Conservation (phyloP, 208 protist genomes). For the Crithidia fasciculata region DNA sequence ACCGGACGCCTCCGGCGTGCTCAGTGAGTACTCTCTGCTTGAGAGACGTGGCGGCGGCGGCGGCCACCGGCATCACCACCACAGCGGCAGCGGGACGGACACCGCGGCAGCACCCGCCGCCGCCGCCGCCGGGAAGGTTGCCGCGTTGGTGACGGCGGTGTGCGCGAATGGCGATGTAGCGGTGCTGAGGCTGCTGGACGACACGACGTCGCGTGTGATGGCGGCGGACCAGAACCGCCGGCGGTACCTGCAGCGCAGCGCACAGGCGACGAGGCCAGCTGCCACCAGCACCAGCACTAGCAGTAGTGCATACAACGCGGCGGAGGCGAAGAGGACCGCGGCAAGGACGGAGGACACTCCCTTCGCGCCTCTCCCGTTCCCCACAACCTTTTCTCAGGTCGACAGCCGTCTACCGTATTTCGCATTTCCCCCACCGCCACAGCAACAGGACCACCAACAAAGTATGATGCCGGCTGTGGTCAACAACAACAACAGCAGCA, state of each 20-base stretch:
- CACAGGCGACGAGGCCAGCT: neutral
- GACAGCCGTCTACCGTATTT: neutral
- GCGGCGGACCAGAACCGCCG: slow-evolving; percentile 23
- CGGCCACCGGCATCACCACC: too few relatives aligned
- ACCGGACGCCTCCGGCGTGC: neutral
- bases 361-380: neutral
- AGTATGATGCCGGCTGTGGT: too few relatives aligned
- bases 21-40: neutral
- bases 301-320: neutral
- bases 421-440: neutral
- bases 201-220: slow-evolving; percentile 29
- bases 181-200: slow-evolving; percentile 25
- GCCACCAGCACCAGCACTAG: slow-evolving; percentile 5
- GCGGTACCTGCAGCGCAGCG: slow-evolving; percentile 4
- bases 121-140: too few relatives aligned
- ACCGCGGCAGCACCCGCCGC: too few relatives aligned
- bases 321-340: neutral
- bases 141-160: slow-evolving; percentile 14
- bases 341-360: neutral
- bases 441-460: too few relatives aligned
- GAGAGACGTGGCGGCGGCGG: too few relatives aligned
- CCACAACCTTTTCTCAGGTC: neutral
- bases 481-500: too few relatives aligned
- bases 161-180: slow-evolving; percentile 34
- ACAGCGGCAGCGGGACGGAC: too few relatives aligned